Evolutionary conservation across 805 yeast species (phyloP).

Genomic region (Saccharomycopsis microspora): DNA sequence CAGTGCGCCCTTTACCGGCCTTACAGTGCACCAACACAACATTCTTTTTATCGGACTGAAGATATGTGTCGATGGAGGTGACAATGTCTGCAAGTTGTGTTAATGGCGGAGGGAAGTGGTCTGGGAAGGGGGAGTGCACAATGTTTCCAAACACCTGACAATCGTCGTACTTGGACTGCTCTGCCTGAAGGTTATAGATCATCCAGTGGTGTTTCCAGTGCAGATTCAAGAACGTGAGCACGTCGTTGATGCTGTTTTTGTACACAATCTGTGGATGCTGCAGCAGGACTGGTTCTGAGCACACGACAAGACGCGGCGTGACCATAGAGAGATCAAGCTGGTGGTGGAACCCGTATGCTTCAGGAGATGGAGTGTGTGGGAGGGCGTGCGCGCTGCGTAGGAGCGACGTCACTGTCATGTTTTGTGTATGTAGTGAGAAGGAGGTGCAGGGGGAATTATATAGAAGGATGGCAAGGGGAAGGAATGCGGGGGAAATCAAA

Average conservation of each 20-base stretch:
- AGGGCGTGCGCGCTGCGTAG: conserved; percentile 2
- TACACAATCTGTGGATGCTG: conserved; percentile 29
- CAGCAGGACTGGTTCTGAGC: conserved; percentile 59
- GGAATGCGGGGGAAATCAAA: too few species aligned
- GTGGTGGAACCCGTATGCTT: conserved; percentile 3
- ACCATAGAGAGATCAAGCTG: conserved; percentile 58
- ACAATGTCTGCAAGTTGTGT: conserved; percentile 33
- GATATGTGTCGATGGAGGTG: conserved; percentile 32
- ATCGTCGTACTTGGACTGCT: conserved; percentile 32
- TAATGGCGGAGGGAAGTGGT: conserved; percentile 70
- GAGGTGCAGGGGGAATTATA: too few species aligned
- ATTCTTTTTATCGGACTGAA: conserved; percentile 25
- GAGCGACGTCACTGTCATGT: conserved; percentile 4
- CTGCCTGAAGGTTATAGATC: conserved; percentile 62
- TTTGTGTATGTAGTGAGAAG: too few species aligned
- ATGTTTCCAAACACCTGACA: conserved; percentile 17
- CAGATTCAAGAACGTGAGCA: conserved; percentile 35
- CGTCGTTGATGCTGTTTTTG: conserved; percentile 39
- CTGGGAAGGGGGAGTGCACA: conserved; percentile 44
- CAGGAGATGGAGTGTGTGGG: conserved; percentile 1
- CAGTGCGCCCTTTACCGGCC: conserved; percentile 89
- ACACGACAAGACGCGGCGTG: conserved; percentile 52
- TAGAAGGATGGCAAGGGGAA: too few species aligned
- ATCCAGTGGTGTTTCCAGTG: conserved; percentile 53
- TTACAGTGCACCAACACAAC: conserved; percentile 77